phyloP scores from a whole-genome alignment of 2,329 filamentous ascomycete species.

The Zasmidium cellare region DNA sequence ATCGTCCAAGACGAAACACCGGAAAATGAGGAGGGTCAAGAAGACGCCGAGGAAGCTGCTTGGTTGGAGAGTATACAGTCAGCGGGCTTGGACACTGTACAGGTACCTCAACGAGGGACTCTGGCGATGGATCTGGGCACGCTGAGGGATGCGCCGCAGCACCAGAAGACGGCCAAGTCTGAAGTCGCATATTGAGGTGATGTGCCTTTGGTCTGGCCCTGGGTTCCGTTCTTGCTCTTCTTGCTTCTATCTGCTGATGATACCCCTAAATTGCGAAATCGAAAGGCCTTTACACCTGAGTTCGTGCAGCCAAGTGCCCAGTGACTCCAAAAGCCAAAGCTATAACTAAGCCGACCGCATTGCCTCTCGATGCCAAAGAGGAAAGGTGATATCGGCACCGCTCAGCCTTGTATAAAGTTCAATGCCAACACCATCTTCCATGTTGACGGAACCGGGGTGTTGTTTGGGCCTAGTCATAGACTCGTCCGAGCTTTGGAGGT shows the following conservation, averaged over 20 bases:
- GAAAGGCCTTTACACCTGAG: background rate
- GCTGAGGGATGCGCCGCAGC: slow-evolving; percentile 11
- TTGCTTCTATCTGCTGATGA: background rate
- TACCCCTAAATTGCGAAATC: background rate
- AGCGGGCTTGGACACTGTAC: slow-evolving; percentile 23
- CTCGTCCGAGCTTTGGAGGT: too few relatives aligned
- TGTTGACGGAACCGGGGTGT: too few relatives aligned
- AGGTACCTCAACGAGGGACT: slow-evolving; percentile 28
- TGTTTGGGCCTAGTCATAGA: too few relatives aligned
- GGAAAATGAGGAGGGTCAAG: slow-evolving; percentile 12
- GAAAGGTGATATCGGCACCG: too few relatives aligned
- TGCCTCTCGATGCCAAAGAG: too few relatives aligned
- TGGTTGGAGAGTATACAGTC: slow-evolving; percentile 34
- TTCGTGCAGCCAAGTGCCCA: too few relatives aligned
- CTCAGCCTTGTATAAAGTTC: too few relatives aligned
- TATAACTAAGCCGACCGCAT: too few relatives aligned
- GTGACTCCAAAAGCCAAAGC: too few relatives aligned
- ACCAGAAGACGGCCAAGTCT: slow-evolving; percentile 1
- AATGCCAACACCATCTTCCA: too few relatives aligned
- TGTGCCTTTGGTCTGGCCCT: background rate
- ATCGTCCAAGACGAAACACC: background rate
- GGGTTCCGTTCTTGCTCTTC: background rate
- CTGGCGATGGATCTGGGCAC: slow-evolving; percentile 29
- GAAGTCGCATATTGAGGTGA: slow-evolving; percentile 2
- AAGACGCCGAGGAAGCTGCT: slow-evolving; percentile 31